These are phyloP conservation scores for Fusarium nanum DNA, from an alignment of 2,329 filamentous ascomycete species.

Conservation along the genomic window DNA sequence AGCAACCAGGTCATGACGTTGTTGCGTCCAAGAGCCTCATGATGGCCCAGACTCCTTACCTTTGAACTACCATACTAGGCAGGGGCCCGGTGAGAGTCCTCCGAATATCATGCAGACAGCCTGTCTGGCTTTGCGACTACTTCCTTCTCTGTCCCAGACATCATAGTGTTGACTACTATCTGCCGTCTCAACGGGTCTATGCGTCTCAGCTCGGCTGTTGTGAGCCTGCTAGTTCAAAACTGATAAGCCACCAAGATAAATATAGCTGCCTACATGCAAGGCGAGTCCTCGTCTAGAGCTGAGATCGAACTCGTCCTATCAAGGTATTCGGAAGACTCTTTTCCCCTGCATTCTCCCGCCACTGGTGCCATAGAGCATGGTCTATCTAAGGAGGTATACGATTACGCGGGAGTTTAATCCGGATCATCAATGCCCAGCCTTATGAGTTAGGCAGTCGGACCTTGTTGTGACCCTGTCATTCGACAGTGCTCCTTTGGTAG, in stretches of 20 bases:
- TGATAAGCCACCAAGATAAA: slow-evolving; percentile 24
- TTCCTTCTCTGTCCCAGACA: neutral
- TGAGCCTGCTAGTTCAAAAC: slow-evolving; percentile 8
- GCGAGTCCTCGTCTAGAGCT: neutral
- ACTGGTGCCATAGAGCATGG: neutral
- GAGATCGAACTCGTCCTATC: neutral
- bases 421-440: slow-evolving; percentile 14
- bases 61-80: neutral
- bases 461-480: neutral
- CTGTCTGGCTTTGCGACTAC: neutral
- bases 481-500: neutral
- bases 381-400: neutral
- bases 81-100: neutral
- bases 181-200: slow-evolving; percentile 10
- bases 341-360: slow-evolving; percentile 14
- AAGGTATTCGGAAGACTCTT: neutral
- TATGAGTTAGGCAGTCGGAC: slow-evolving; percentile 4
- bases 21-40: slow-evolving; percentile 3
- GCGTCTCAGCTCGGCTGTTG: slow-evolving; percentile 11
- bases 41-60: neutral
- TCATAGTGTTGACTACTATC: neutral
- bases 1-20: neutral
- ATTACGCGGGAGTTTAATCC: neutral
- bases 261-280: slow-evolving; percentile 11
- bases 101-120: neutral